phyloP scores from a whole-genome alignment of 73 alveolate species.

The Stentor roeselii region DNA sequence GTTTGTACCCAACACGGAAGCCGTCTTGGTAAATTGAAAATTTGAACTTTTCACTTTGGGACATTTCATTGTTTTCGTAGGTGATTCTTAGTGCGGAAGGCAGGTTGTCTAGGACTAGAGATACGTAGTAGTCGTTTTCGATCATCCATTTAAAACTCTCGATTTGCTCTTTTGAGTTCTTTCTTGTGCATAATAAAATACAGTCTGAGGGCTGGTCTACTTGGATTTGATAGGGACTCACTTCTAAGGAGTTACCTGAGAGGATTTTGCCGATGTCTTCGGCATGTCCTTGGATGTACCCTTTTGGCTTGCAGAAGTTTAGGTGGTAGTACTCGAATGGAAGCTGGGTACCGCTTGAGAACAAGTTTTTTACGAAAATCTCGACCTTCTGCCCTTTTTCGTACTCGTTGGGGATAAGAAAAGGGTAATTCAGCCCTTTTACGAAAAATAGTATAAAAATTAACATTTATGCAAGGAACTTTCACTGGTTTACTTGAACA shows the following conservation, averaged over 20 bases:
- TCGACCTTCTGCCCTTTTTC: not conserved
- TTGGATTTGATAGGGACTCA: conserved; percentile 31
- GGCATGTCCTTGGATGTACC: not conserved
- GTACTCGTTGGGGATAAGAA: not conserved
- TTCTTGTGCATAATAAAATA: conserved; percentile 9
- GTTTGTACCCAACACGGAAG: conserved; percentile 24
- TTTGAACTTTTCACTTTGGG: not conserved
- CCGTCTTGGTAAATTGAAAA: conserved; percentile 22
- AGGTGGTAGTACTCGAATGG: conserved; percentile 48
- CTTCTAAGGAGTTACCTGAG: conserved; percentile 30
- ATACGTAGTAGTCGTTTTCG: conserved; percentile 41
- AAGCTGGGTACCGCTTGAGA: conserved; percentile 34
- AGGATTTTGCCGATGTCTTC: conserved; percentile 42
- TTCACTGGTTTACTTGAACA: no score
- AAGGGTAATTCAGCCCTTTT: conserved; percentile 2
- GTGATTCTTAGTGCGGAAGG: not conserved
- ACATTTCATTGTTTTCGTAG: not conserved
- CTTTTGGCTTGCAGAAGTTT: conserved; percentile 32
- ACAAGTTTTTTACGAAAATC: not conserved
- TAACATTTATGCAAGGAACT: not conserved
- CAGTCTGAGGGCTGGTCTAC: conserved; percentile 8
- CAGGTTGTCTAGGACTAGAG: conserved; percentile 25
- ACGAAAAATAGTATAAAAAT: not conserved
- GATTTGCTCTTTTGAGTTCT: not conserved
- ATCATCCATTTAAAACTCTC: conserved; percentile 42